Conservation (phyloP, 345 rosid species). For the Pistacia vera region DNA sequence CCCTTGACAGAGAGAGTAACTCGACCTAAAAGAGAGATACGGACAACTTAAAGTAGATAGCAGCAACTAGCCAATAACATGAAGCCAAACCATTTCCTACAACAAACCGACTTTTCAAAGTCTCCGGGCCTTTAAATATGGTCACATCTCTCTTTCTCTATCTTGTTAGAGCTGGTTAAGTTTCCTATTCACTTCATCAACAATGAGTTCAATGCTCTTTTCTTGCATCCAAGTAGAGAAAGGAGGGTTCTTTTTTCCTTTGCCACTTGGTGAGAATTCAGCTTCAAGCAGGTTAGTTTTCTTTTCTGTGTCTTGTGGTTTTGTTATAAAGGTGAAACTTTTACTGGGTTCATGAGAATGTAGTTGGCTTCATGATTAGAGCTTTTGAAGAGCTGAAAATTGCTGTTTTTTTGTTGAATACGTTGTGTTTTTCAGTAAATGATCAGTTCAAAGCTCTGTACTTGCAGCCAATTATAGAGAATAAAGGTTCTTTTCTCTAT, state of each 20-base stretch:
- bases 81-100: too few species aligned
- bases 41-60: too few species aligned
- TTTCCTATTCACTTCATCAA: neutral
- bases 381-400: neutral
- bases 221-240: neutral
- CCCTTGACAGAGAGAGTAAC: too few species aligned
- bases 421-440: neutral
- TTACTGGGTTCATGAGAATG: neutral
- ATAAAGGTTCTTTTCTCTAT: neutral
- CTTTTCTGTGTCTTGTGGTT: neutral
- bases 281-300: conserved; percentile 2
- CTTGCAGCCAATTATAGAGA: too few species aligned
- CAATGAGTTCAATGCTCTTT: neutral
- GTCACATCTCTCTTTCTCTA: neutral
- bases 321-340: neutral
- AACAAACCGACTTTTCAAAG: neutral
- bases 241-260: neutral
- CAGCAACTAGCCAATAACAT: too few species aligned
- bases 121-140: neutral
- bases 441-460: too few species aligned
- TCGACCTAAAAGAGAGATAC: too few species aligned
- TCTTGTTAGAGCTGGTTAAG: neutral
- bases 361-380: neutral
- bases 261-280: neutral
- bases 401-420: neutral